Percentiles rank a stretch among this genome's conserved stretches.
Conservation (phyloP, 1,284 basidiomycete species). For the Moesziomyces parantarcticus region DNA sequence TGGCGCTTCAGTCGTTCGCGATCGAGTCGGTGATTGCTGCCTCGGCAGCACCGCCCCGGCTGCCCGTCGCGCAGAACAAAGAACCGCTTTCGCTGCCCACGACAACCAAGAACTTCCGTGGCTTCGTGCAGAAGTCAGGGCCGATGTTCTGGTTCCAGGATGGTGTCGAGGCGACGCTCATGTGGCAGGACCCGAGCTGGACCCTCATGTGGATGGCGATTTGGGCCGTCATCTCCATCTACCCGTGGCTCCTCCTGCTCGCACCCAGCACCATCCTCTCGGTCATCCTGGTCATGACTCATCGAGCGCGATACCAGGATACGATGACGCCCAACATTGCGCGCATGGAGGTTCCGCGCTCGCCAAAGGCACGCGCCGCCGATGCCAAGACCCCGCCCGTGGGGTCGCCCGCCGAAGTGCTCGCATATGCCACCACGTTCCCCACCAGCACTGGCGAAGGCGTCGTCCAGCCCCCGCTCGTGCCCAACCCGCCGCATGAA, state of each 20-base stretch:
- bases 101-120: constrained; percentile 65
- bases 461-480: constrained; percentile 42
- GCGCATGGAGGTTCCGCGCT: constrained; percentile 30
- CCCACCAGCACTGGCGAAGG: constrained; percentile 40
- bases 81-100: constrained; percentile 60
- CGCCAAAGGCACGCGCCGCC: constrained; percentile 18
- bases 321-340: constrained; percentile 39
- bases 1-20: constrained; percentile 51
- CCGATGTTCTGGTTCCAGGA: constrained; percentile 67
- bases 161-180: constrained; percentile 61
- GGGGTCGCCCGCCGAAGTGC: constrained; percentile 23
- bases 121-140: constrained; percentile 65
- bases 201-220: constrained; percentile 66
- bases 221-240: constrained; percentile 61
- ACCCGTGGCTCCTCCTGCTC: constrained; percentile 60
- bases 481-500: constrained; percentile 63
- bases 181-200: constrained; percentile 66
- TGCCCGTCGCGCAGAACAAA: constrained; percentile 63
- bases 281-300: constrained; percentile 60
- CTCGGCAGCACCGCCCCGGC: constrained; percentile 53
- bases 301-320: constrained; percentile 52
- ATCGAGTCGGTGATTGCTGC: constrained; percentile 60
- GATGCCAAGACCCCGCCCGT: background rate
- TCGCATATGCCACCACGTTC: constrained; percentile 34
- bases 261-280: constrained; percentile 59